A percentile compares a stretch with the other conserved stretches of the same genome.
phyloP scores from a whole-genome alignment of 1,284 basidiomycete genomes.

The Ganoderma boninense region DNA sequence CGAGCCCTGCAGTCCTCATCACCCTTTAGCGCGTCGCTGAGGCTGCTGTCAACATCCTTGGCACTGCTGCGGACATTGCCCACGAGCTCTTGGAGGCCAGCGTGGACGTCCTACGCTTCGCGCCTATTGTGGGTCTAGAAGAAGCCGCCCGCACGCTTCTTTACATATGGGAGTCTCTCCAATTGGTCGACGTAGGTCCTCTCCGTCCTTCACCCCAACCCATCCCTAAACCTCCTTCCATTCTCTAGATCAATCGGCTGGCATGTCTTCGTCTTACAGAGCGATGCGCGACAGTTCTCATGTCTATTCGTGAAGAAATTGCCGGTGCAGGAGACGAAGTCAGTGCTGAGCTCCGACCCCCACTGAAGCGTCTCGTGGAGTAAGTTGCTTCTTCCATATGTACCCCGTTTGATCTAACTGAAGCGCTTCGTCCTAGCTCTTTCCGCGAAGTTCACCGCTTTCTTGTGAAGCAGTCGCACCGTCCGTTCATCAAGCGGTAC shows the following conservation, averaged over 20 bases:
- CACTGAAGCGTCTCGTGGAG: constrained; percentile 58
- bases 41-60: constrained; percentile 55
- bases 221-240: neutral
- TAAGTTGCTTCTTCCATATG: constrained; percentile 42
- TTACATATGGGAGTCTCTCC: constrained; percentile 67
- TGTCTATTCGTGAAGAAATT: constrained; percentile 55
- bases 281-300: constrained; percentile 59
- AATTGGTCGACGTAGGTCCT: constrained; percentile 65
- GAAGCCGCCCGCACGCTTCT: constrained; percentile 60
- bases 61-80: constrained; percentile 48
- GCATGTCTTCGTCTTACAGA: constrained; percentile 59
- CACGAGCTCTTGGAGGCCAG: constrained; percentile 58
- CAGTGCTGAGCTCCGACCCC: constrained; percentile 45
- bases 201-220: constrained; percentile 9
- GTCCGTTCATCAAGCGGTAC: constrained; percentile 83
- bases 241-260: constrained; percentile 59
- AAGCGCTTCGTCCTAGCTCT: constrained; percentile 21
- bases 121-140: constrained; percentile 63
- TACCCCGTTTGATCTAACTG: neutral
- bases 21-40: constrained; percentile 39
- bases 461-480: constrained; percentile 64
- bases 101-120: constrained; percentile 60
- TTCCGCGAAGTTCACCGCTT: constrained; percentile 55
- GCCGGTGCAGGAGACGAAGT: constrained; percentile 49
- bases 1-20: neutral